Evolutionary conservation across 257 asterid species (phyloP).

Genomic region (Fraxinus quadrangulata): DNA sequence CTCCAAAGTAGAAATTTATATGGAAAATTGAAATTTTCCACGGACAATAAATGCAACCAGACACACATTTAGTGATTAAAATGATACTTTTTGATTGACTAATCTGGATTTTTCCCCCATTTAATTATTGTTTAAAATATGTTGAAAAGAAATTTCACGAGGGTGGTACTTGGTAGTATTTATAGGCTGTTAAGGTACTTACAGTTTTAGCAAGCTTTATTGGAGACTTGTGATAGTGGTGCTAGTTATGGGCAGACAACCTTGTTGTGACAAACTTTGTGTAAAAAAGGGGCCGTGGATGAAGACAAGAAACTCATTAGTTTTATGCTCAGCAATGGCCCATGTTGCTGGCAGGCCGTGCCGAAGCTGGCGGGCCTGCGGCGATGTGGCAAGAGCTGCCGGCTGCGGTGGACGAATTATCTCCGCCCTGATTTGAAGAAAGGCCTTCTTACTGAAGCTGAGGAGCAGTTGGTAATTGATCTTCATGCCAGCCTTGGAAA

Average conservation of each 20-base stretch:
- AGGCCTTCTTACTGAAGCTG: slow-evolving; percentile 80
- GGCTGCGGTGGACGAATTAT: slow-evolving; percentile 94
- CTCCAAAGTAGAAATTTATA: too few species aligned
- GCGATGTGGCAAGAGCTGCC: slow-evolving; percentile 96
- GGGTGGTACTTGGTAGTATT: slow-evolving; percentile 37
- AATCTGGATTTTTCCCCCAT: too few species aligned
- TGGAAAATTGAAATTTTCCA: too few species aligned
- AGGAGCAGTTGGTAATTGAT: slow-evolving; percentile 88
- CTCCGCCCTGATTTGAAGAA: slow-evolving; percentile 96
- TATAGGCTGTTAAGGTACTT: slow-evolving; percentile 66
- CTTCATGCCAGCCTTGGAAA: slow-evolving; percentile 92
- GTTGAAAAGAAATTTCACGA: slow-evolving; percentile 8
- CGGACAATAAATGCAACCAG: too few species aligned
- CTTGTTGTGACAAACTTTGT: slow-evolving; percentile 92
- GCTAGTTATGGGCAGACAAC: slow-evolving; percentile 81
- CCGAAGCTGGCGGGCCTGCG: slow-evolving; percentile 94
- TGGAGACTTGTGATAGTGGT: slow-evolving; percentile 1
- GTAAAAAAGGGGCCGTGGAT: slow-evolving; percentile 99
- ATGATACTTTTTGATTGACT: too few species aligned
- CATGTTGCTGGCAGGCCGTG: slow-evolving; percentile 96
- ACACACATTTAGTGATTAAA: neutral
- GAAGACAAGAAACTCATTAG: slow-evolving; percentile 79
- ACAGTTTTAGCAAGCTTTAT: slow-evolving; percentile 24
- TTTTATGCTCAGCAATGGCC: slow-evolving; percentile 85
- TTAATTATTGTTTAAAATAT: neutral